These are phyloP conservation scores for Komagataea norvegica DNA, from an alignment of 1,139 yeast species.

Conservation along the genomic window DNA sequence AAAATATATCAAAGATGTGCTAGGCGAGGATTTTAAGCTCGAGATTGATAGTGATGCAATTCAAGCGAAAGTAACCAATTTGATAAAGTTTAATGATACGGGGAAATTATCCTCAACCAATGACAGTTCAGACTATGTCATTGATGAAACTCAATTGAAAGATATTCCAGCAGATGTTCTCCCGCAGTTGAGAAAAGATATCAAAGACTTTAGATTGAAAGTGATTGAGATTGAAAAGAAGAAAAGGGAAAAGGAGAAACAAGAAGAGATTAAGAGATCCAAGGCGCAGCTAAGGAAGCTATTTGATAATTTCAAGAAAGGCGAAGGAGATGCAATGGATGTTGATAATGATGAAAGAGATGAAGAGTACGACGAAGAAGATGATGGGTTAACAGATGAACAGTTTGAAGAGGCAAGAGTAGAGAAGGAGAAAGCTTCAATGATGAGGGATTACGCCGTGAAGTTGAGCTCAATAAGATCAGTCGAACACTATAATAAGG, in stretches of 20 bases:
- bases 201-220: slow-evolving; percentile 57
- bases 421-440: slow-evolving; percentile 24
- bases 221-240: slow-evolving; percentile 55
- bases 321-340: slow-evolving; percentile 19
- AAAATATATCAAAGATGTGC: slow-evolving; percentile 10
- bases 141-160: slow-evolving; percentile 54
- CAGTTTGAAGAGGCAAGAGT: slow-evolving; percentile 26
- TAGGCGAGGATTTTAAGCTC: slow-evolving; percentile 6
- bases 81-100: slow-evolving; percentile 1
- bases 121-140: slow-evolving; percentile 38
- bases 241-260: slow-evolving; percentile 47
- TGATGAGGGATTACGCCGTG: slow-evolving; percentile 25
- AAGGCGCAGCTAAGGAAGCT: slow-evolving; percentile 46
- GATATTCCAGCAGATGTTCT: slow-evolving; percentile 60
- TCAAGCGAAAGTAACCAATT: slow-evolving; percentile 1
- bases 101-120: neutral
- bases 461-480: slow-evolving; percentile 24
- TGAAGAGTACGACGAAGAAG: slow-evolving; percentile 28
- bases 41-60: slow-evolving; percentile 1
- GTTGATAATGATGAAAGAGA: slow-evolving; percentile 25
- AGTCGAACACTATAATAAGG: slow-evolving; percentile 22
- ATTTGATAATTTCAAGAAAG: slow-evolving; percentile 43
- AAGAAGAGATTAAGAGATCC: slow-evolving; percentile 49
- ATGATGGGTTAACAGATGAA: slow-evolving; percentile 26
- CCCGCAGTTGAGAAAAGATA: slow-evolving; percentile 54